Evolutionary conservation across 768 basidiomycete species (phyloP).

Genomic region (Collybia sp.): DNA sequence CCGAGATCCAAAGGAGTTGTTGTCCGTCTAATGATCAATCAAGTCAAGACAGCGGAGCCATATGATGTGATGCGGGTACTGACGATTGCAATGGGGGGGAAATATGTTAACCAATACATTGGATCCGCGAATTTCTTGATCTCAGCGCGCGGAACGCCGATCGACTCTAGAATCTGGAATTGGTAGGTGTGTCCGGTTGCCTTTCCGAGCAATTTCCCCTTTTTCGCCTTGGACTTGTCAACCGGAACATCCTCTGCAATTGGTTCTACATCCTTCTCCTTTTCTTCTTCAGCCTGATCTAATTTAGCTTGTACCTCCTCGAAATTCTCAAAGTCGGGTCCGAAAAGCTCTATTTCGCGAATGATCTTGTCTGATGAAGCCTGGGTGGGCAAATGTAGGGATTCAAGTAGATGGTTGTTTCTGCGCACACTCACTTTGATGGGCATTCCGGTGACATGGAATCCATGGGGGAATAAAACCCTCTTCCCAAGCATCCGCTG

Average conservation of each 20-base stretch:
- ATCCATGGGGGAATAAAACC: slow-evolving; percentile 94
- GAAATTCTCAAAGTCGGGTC: slow-evolving; percentile 78
- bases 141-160: slow-evolving; percentile 81
- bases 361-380: slow-evolving; percentile 97
- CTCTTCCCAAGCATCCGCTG: slow-evolving; percentile 94
- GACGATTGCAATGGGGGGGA: slow-evolving; percentile 92
- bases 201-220: slow-evolving; percentile 92
- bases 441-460: slow-evolving; percentile 98
- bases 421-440: slow-evolving; percentile 76
- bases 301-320: slow-evolving; percentile 40
- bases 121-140: slow-evolving; percentile 98
- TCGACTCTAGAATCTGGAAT: slow-evolving; percentile 98
- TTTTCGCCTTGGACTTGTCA: slow-evolving; percentile 80
- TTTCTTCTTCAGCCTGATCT: slow-evolving; percentile 41
- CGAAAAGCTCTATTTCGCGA: slow-evolving; percentile 95
- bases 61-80: slow-evolving; percentile 16
- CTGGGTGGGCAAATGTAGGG: slow-evolving; percentile 31
- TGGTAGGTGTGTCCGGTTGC: slow-evolving; percentile 93
- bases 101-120: slow-evolving; percentile 87
- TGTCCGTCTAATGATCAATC: slow-evolving; percentile 41
- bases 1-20: slow-evolving; percentile 85
- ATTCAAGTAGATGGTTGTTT: not conserved
- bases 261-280: slow-evolving; percentile 22
- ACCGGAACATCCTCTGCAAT: slow-evolving; percentile 36
- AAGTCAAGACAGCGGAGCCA: no score